phyloP scores from a whole-genome alignment of 1,284 basidiomycete genomes.

The Heliocybe sulcata region DNA sequence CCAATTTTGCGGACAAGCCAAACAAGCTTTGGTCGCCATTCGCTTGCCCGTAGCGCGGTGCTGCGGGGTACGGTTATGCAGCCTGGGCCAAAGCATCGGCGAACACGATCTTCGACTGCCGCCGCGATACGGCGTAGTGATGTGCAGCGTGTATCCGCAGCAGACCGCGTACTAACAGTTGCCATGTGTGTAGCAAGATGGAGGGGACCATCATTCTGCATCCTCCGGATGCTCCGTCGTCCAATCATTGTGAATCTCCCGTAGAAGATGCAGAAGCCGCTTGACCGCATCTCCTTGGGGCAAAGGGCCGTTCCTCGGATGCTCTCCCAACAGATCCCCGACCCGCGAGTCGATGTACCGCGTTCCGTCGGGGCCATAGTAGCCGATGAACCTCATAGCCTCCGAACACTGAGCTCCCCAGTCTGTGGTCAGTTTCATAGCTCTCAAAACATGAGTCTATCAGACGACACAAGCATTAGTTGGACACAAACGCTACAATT shows the following conservation, averaged over 20 bases:
- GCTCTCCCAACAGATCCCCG: conserved; percentile 40
- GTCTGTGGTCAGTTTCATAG: conserved; percentile 35
- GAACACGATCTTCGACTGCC: no score
- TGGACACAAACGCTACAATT: not conserved
- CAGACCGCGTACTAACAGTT: no score
- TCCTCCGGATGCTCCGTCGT: conserved; percentile 3
- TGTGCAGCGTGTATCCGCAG: no score
- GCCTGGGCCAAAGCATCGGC: no score
- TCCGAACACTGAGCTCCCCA: conserved; percentile 44
- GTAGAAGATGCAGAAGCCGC: conserved; percentile 39
- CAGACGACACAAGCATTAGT: not conserved
- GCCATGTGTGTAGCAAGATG: no score
- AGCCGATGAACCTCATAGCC: conserved; percentile 36
- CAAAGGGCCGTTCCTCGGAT: conserved; percentile 23
- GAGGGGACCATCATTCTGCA: conserved; percentile 1
- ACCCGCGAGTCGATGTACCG: conserved; percentile 42
- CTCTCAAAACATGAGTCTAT: conserved; percentile 48
- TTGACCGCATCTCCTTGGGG: conserved; percentile 33
- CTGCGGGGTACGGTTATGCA: no score
- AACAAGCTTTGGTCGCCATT: no score
- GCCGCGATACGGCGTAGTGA: no score
- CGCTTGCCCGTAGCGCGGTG: no score
- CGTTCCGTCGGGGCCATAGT: conserved; percentile 51
- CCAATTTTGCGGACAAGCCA: no score
- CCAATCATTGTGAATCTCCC: conserved; percentile 31